phyloP scores from a whole-genome alignment of 192 early-diverging fungal species.

The Backusella liffmaniae region DNA sequence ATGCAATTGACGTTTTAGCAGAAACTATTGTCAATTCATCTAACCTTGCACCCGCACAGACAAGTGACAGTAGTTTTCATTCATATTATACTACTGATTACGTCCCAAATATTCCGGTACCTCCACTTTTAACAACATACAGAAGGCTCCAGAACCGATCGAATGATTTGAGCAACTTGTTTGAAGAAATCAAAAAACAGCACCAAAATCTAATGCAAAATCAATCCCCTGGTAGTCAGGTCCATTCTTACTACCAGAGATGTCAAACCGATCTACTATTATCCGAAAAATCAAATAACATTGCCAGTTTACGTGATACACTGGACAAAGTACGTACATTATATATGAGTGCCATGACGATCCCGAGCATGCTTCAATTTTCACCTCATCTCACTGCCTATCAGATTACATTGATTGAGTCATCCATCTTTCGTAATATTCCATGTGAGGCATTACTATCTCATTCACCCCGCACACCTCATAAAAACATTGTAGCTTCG shows the following conservation, averaged over 20 bases:
- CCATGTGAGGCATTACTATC: slow-evolving; percentile 53
- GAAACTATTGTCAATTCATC: slow-evolving; percentile 50
- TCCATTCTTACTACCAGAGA: neutral
- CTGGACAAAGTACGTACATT: slow-evolving; percentile 51
- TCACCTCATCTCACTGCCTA: slow-evolving; percentile 63
- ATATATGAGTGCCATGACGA: slow-evolving; percentile 50
- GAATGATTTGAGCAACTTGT: slow-evolving; percentile 21
- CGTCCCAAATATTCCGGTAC: slow-evolving; percentile 55
- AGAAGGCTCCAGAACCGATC: slow-evolving; percentile 48
- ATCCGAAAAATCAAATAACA: slow-evolving; percentile 3
- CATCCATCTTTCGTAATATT: slow-evolving; percentile 64
- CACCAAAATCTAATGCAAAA: neutral
- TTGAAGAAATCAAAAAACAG: slow-evolving; percentile 30
- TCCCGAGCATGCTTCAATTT: slow-evolving; percentile 56
- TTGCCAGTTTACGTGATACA: slow-evolving; percentile 34
- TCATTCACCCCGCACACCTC: slow-evolving; percentile 61
- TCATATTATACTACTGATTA: slow-evolving; percentile 38
- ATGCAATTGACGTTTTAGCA: slow-evolving; percentile 35
- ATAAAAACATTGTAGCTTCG: slow-evolving; percentile 56
- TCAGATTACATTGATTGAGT: slow-evolving; percentile 70
- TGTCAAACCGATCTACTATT: neutral
- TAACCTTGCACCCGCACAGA: slow-evolving; percentile 46
- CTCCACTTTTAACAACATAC: slow-evolving; percentile 51
- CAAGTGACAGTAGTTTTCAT: slow-evolving; percentile 40
- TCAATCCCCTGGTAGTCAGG: neutral